Percentiles rank a stretch among this genome's conserved stretches.
These are phyloP conservation scores for Dipteronia sinensis DNA, from an alignment of 345 rosid genomes.

Conservation along the genomic window DNA sequence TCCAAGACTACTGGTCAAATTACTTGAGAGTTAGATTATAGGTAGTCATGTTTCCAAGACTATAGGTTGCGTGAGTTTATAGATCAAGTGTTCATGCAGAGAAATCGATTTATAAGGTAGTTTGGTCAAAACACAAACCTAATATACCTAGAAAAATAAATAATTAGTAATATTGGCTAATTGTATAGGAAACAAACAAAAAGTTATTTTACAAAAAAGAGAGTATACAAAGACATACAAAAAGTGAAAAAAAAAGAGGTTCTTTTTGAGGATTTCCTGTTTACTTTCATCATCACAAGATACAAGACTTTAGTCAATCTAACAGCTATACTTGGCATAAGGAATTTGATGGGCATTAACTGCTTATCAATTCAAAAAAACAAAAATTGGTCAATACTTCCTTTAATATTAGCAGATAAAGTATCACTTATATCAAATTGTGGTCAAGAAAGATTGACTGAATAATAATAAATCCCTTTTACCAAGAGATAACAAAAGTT, in stretches of 20 bases:
- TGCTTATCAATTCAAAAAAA: background rate
- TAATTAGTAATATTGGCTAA: background rate
- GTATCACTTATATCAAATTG: background rate
- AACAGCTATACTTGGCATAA: background rate
- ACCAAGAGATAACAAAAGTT: background rate
- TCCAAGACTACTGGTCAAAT: background rate
- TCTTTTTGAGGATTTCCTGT: too few relatives aligned
- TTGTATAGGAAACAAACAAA: background rate
- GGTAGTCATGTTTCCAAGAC: background rate
- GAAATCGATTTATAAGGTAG: background rate
- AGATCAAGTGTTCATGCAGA: background rate
- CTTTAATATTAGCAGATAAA: background rate
- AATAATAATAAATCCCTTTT: background rate
- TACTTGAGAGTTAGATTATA: background rate
- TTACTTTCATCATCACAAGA: background rate
- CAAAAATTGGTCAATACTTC: background rate
- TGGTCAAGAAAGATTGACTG: slow-evolving; percentile 7
- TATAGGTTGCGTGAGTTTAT: background rate
- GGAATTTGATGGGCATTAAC: background rate
- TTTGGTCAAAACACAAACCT: background rate
- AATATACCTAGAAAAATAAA: background rate
- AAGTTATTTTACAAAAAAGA: background rate
- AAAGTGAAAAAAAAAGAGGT: too few relatives aligned
- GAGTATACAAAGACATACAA: background rate
- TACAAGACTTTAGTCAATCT: background rate